Conservation (phyloP, 495 filamentous ascomycete species). For the Lepidopterella palustris region DNA sequence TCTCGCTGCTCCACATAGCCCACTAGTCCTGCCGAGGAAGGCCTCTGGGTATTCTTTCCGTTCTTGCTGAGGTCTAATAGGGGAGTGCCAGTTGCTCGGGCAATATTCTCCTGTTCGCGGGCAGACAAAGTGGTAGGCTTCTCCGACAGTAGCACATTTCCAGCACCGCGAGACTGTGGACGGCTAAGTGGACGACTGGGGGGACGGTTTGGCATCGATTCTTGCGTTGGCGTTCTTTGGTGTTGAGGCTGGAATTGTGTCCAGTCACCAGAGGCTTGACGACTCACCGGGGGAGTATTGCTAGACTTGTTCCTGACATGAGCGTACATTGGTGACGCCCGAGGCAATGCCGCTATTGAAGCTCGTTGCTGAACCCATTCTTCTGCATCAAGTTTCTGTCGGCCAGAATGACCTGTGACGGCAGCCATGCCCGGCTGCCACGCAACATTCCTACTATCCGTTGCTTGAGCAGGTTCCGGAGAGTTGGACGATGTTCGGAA, state of each 20-base stretch:
- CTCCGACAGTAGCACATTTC: conserved; percentile 17
- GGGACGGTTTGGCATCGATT: conserved; percentile 14
- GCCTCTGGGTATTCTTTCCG: conserved; percentile 12
- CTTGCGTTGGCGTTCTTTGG: conserved; percentile 8
- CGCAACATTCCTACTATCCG: conserved; percentile 51
- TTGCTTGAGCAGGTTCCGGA: conserved; percentile 21
- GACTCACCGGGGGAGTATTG: conserved; percentile 37
- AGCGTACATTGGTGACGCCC: conserved; percentile 36
- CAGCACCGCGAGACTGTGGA: conserved; percentile 29
- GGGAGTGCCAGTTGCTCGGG: conserved; percentile 76
- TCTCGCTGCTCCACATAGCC: conserved; percentile 25
- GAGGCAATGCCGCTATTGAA: conserved; percentile 49
- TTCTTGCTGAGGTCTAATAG: conserved; percentile 38
- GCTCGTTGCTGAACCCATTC: conserved; percentile 85
- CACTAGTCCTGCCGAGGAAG: conserved; percentile 15
- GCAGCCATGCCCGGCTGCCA: conserved; percentile 65
- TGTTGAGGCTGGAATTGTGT: conserved; percentile 26
- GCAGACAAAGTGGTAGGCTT: conserved; percentile 61
- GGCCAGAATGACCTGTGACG: conserved; percentile 11
- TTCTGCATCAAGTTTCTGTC: conserved; percentile 54
- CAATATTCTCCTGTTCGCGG: conserved; percentile 89
- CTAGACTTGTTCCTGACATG: conserved; percentile 33
- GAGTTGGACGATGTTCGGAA: conserved; percentile 38
- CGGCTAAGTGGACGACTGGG: conserved; percentile 26
- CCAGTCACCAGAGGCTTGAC: conserved; percentile 52